Percentiles rank a stretch among this genome's conserved stretches.
These are phyloP conservation scores for Craspedostauros australis DNA, from an alignment of 108 stramenopile genomes.

Conservation along the genomic window DNA sequence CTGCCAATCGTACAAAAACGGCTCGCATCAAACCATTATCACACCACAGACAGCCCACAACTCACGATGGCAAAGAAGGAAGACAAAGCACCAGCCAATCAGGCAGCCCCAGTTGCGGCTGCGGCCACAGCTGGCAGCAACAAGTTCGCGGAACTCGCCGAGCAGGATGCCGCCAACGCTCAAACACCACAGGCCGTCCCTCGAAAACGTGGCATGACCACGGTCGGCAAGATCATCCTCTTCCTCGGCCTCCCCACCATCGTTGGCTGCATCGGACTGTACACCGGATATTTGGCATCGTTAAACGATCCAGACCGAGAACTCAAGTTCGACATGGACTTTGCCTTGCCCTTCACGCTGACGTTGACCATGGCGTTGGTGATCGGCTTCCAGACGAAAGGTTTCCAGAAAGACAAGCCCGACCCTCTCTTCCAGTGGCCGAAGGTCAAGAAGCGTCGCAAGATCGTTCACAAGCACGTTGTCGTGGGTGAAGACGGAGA, in stretches of 20 bases:
- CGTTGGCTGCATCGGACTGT: constrained; percentile 41
- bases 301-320: constrained; percentile 3
- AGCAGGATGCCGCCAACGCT: too few species aligned
- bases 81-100: too few species aligned
- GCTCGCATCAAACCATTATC: too few species aligned
- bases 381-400: constrained; percentile 56
- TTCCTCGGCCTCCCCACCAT: constrained; percentile 41
- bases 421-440: constrained; percentile 40
- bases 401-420: constrained; percentile 22
- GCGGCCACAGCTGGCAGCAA: too few species aligned
- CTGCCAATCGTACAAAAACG: too few species aligned
- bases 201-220: background rate
- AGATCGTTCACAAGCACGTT: constrained; percentile 33
- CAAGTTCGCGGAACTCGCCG: too few species aligned
- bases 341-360: constrained; percentile 48
- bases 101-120: too few species aligned
- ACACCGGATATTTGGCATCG: constrained; percentile 31
- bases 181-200: too few species aligned
- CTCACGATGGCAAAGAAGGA: too few species aligned
- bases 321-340: constrained; percentile 51
- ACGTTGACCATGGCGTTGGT: constrained; percentile 40
- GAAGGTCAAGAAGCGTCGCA: constrained; percentile 35
- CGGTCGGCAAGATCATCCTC: constrained; percentile 15
- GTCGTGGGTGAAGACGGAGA: constrained; percentile 18
- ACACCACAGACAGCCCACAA: too few species aligned